Conservation (phyloP, 805 yeast species). For the Candida endomychidarum region DNA sequence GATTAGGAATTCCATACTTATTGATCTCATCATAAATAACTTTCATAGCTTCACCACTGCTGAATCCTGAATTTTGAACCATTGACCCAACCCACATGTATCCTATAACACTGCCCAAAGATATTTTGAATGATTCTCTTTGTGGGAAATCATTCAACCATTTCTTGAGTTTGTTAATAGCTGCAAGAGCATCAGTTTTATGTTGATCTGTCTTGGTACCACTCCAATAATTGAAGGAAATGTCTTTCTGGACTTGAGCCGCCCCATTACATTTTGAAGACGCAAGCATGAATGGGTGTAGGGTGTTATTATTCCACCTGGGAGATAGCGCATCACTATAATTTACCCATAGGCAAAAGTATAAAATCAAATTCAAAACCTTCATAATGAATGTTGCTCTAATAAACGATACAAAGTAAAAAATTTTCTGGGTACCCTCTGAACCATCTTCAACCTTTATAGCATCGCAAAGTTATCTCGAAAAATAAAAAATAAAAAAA, state of each 20-base stretch:
- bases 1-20: conserved; percentile 13
- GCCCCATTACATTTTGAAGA: conserved; percentile 9
- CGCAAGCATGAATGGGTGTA: not conserved
- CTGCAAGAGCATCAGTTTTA: conserved; percentile 11
- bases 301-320: not conserved
- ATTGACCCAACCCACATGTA: conserved; percentile 18
- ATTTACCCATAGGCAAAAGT: no score
- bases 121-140: conserved; percentile 10
- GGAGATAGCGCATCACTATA: conserved; percentile 3
- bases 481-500: no score
- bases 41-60: conserved; percentile 8
- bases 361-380: not conserved
- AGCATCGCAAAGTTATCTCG: no score
- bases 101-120: conserved; percentile 13
- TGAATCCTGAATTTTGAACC: conserved; percentile 17
- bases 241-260: conserved; percentile 8
- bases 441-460: no score
- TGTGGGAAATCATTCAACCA: conserved; percentile 12
- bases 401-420: no score
- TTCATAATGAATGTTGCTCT: no score
- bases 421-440: no score
- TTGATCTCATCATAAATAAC: conserved; percentile 12
- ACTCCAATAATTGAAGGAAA: conserved; percentile 12
- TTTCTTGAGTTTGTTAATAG: conserved; percentile 8
- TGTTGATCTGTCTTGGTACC: conserved; percentile 13